Evolutionary conservation across 2,329 filamentous ascomycete species (phyloP).

Genomic region (Tolypocladium endophyticum): DNA sequence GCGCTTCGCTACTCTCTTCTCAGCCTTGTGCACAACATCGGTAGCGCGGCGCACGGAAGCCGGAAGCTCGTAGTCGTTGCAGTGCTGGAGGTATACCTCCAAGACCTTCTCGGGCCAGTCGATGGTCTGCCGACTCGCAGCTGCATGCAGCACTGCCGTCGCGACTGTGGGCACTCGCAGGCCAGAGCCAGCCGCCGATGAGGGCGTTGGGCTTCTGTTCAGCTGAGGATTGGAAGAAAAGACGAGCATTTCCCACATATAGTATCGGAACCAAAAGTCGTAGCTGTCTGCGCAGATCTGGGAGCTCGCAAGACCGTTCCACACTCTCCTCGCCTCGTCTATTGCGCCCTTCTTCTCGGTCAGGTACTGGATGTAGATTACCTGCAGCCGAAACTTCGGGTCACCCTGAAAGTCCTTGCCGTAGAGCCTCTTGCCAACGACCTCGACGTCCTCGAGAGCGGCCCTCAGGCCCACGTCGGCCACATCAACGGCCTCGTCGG

Average conservation of each 20-base stretch:
- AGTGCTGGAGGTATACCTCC: slow-evolving; percentile 66
- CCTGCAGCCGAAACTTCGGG: slow-evolving; percentile 76
- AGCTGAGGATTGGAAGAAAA: slow-evolving; percentile 34
- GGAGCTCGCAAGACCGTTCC: slow-evolving; percentile 58
- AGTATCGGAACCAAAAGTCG: slow-evolving; percentile 91
- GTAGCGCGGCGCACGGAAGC: slow-evolving; percentile 63
- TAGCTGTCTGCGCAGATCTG: slow-evolving; percentile 63
- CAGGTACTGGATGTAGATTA: slow-evolving; percentile 84
- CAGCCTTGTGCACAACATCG: slow-evolving; percentile 60
- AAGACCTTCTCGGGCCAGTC: slow-evolving; percentile 71
- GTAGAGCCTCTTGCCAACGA: slow-evolving; percentile 66
- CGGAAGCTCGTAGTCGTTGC: slow-evolving; percentile 81
- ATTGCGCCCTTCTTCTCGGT: slow-evolving; percentile 73
- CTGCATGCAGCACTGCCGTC: slow-evolving; percentile 66
- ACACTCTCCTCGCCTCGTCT: slow-evolving; percentile 66
- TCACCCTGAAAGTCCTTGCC: slow-evolving; percentile 73
- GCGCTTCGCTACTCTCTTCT: slow-evolving; percentile 51
- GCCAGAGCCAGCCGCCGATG: slow-evolving; percentile 28
- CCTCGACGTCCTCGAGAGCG: slow-evolving; percentile 74
- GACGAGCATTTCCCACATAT: slow-evolving; percentile 77
- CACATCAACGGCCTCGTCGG: slow-evolving; percentile 76
- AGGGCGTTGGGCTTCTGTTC: slow-evolving; percentile 42
- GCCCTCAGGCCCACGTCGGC: slow-evolving; percentile 83
- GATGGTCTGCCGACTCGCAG: slow-evolving; percentile 48
- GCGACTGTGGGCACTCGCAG: slow-evolving; percentile 60